Evolutionary conservation across 768 basidiomycete species (phyloP).

Genomic region (Pseudohyphozyma bogoriensis): DNA sequence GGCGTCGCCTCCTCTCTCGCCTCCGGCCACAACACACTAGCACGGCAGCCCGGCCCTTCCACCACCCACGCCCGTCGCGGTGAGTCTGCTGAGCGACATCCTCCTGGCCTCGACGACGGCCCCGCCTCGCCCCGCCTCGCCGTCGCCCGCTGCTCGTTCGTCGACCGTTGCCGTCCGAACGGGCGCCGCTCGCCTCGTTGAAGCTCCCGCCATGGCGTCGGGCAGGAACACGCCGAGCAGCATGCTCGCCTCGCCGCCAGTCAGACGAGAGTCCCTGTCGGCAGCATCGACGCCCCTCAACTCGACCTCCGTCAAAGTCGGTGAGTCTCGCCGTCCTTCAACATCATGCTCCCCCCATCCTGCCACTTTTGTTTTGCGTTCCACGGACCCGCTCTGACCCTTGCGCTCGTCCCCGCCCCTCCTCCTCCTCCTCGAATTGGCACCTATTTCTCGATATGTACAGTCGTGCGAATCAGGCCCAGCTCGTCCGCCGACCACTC

Average conservation of each 20-base stretch:
- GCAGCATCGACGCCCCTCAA: neutral
- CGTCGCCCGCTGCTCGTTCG: neutral
- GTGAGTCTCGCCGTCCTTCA: constrained; percentile 43
- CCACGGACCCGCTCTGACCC: neutral
- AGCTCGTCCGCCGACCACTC: constrained; percentile 69
- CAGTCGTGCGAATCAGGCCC: constrained; percentile 84
- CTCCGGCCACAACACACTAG: too few relatives aligned
- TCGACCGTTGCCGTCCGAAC: neutral
- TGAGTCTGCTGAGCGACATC: too few relatives aligned
- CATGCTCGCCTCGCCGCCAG: too few relatives aligned
- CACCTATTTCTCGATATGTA: neutral
- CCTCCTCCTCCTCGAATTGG: neutral
- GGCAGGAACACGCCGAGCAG: too few relatives aligned
- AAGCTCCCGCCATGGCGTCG: neutral
- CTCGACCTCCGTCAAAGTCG: constrained; percentile 87
- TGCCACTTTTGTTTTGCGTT: neutral
- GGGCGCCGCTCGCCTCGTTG: neutral
- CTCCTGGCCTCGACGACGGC: too few relatives aligned
- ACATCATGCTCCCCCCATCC: neutral
- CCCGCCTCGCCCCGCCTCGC: neutral
- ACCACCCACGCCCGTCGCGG: too few relatives aligned
- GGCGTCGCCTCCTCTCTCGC: too few relatives aligned
- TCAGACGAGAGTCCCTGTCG: neutral
- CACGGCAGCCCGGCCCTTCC: too few relatives aligned
- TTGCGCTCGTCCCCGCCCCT: neutral